A percentile compares a stretch with the other conserved stretches of the same genome.
Conservation (phyloP, 2,329 filamentous ascomycete genomes). For the Ophiostoma tasmaniense region DNA sequence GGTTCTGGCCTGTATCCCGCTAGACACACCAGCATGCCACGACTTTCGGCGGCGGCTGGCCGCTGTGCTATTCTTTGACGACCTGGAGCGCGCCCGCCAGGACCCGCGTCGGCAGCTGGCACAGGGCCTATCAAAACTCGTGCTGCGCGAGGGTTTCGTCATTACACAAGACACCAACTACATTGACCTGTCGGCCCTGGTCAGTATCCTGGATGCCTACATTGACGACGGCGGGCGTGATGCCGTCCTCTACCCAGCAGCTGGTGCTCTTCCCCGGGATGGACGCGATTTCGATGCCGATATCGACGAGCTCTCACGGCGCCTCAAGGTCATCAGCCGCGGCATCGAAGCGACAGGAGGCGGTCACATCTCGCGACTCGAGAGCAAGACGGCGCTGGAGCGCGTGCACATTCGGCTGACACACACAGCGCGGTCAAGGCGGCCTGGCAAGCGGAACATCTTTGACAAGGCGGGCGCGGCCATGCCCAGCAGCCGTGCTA, state of each 20-base stretch:
- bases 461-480: constrained; percentile 23
- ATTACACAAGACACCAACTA: constrained; percentile 56
- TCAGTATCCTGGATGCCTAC: constrained; percentile 63
- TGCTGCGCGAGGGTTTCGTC: constrained; percentile 32
- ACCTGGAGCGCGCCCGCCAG: constrained; percentile 34
- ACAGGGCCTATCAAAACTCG: constrained; percentile 39
- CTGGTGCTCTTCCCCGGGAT: constrained; percentile 20
- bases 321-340: constrained; percentile 48
- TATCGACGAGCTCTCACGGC: constrained; percentile 57
- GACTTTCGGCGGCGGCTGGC: constrained; percentile 60
- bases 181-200: constrained; percentile 53
- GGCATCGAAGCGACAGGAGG: constrained; percentile 69
- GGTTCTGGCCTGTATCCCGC: constrained; percentile 51
- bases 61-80: constrained; percentile 51
- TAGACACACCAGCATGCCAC: constrained; percentile 40
- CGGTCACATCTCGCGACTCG: constrained; percentile 60
- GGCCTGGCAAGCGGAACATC: constrained; percentile 44
- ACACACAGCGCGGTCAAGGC: constrained; percentile 60
- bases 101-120: constrained; percentile 32
- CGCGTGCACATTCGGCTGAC: constrained; percentile 64
- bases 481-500: background rate
- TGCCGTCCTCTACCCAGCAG: constrained; percentile 17
- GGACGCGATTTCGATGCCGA: constrained; percentile 53
- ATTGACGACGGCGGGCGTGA: constrained; percentile 47
- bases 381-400: constrained; percentile 70